These are phyloP conservation scores for Pythium rishiriense DNA, from an alignment of 352 stramenopile genomes.

Conservation along the genomic window DNA sequence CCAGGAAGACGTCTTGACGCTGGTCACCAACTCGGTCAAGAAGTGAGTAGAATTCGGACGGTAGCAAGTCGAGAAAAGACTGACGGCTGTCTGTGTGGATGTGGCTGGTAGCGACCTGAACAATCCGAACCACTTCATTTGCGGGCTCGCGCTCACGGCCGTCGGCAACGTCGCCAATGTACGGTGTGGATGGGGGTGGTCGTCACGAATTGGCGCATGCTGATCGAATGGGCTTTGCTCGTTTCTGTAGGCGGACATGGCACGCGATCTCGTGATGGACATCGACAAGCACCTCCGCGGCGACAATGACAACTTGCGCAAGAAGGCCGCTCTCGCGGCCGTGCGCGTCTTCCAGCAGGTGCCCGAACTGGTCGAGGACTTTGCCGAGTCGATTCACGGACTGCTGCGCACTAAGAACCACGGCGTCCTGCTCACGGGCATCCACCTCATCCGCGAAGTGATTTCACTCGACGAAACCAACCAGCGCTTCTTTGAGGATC, in stretches of 20 bases:
- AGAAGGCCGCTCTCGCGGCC: slow-evolving; percentile 97
- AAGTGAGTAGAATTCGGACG: slow-evolving; percentile 53
- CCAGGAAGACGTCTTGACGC: slow-evolving; percentile 98
- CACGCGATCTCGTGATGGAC: slow-evolving; percentile 97
- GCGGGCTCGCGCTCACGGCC: slow-evolving; percentile 95
- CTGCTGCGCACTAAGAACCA: slow-evolving; percentile 97
- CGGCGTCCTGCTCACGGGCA: slow-evolving; percentile 96
- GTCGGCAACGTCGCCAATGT: slow-evolving; percentile 98
- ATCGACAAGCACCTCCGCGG: slow-evolving; percentile 95
- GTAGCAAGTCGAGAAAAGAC: neutral
- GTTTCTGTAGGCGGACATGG: slow-evolving; percentile 92
- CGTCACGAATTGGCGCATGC: neutral
- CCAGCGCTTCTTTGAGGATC: slow-evolving; percentile 66
- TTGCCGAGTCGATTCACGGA: slow-evolving; percentile 94
- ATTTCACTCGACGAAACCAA: slow-evolving; percentile 78
- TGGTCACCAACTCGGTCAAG: slow-evolving; percentile 99
- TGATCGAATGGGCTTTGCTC: neutral
- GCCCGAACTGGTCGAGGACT: slow-evolving; percentile 98
- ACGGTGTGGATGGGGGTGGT: slow-evolving; percentile 4
- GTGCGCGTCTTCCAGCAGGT: slow-evolving; percentile 93
- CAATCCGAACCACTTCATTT: slow-evolving; percentile 94
- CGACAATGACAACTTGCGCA: slow-evolving; percentile 95
- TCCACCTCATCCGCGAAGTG: slow-evolving; percentile 97
- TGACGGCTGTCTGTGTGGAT: neutral
- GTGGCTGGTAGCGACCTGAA: slow-evolving; percentile 87